phyloP scores from a whole-genome alignment of 2,329 filamentous ascomycete species.

The Aspergillus sp. region DNA sequence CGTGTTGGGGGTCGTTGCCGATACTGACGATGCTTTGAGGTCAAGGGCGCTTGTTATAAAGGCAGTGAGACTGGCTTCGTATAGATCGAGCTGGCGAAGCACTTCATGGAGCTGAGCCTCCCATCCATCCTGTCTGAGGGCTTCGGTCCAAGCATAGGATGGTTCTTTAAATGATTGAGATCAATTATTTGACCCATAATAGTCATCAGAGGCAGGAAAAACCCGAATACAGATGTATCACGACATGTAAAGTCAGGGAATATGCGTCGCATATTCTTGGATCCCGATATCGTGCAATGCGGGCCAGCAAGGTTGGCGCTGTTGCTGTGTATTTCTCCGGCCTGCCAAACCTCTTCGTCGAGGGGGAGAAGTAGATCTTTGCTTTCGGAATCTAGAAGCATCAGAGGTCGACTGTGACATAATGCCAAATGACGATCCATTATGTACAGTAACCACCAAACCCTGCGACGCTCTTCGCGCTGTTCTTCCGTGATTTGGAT shows the following conservation, averaged over 20 bases:
- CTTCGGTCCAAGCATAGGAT: constrained; percentile 78
- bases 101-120: constrained; percentile 78
- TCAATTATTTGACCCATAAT: constrained; percentile 90
- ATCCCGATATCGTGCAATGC: constrained; percentile 32
- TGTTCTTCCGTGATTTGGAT: constrained; percentile 69
- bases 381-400: constrained; percentile 84
- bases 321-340: constrained; percentile 68
- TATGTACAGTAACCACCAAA: constrained; percentile 93
- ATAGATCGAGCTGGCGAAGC: constrained; percentile 72
- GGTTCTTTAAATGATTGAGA: constrained; percentile 82
- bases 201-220: constrained; percentile 88
- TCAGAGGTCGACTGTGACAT: constrained; percentile 87
- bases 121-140: constrained; percentile 73
- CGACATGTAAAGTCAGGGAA: constrained; percentile 81
- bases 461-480: constrained; percentile 80
- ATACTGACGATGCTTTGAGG: constrained; percentile 47
- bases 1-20: constrained; percentile 57
- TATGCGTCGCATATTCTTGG: constrained; percentile 51
- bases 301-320: constrained; percentile 40
- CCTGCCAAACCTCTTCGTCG: constrained; percentile 82
- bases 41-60: constrained; percentile 27
- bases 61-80: constrained; percentile 69
- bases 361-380: constrained; percentile 81
- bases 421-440: constrained; percentile 86
- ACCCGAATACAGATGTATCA: constrained; percentile 85